A percentile compares a stretch with the other conserved stretches of the same genome.
Conservation (phyloP, 495 filamentous ascomycete species). For the Podospora appendiculata region DNA sequence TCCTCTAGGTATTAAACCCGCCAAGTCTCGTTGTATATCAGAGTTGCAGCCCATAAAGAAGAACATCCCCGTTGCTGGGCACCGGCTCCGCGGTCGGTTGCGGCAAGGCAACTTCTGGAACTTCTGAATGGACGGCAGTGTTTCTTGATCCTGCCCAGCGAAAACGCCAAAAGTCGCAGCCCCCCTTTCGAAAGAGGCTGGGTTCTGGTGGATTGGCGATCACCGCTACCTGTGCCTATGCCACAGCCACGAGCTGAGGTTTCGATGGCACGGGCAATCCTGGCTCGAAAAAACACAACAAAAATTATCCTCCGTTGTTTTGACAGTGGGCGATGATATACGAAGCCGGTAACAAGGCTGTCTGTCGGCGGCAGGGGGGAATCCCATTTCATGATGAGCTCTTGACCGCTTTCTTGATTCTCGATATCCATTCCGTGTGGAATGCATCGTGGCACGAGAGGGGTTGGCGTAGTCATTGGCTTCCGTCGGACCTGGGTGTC, state of each 20-base stretch:
- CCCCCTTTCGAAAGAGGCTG: neutral
- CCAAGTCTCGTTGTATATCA: neutral
- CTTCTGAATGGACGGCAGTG: too few species aligned
- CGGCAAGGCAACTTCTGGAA: too few species aligned
- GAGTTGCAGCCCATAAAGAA: neutral
- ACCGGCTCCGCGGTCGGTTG: neutral
- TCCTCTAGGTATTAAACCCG: neutral
- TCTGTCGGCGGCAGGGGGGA: too few species aligned
- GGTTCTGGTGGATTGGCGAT: neutral
- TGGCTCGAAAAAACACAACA: neutral
- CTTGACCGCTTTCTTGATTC: constrained; percentile 15
- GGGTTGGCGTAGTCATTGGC: constrained; percentile 4
- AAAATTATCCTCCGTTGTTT: too few species aligned
- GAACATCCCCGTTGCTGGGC: constrained; percentile 1
- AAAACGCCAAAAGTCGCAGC: neutral
- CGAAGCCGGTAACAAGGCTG: too few species aligned
- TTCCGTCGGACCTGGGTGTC: constrained; percentile 10
- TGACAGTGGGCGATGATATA: too few species aligned
- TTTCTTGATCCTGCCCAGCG: neutral
- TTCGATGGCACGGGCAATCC: neutral
- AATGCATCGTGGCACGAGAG: constrained; percentile 5
- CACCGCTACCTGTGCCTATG: neutral
- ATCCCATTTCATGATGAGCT: too few species aligned
- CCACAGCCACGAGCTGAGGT: neutral
- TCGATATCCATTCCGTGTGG: neutral